Percentiles rank a stretch among this genome's conserved stretches.
These are phyloP conservation scores for Seiridium unicorne DNA, from an alignment of 2,329 filamentous ascomycete species.

Conservation along the genomic window DNA sequence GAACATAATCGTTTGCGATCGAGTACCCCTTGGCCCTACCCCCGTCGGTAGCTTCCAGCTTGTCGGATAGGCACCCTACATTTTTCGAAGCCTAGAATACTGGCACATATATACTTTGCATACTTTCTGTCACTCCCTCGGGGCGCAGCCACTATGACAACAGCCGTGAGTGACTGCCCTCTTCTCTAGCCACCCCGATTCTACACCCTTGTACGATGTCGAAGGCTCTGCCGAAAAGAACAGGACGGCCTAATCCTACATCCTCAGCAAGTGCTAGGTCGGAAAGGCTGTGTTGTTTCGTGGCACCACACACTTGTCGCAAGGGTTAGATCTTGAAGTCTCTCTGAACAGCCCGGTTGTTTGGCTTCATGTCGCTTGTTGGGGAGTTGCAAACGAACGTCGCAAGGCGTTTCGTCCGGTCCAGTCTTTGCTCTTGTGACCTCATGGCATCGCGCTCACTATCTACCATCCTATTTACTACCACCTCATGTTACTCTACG, in stretches of 20 bases:
- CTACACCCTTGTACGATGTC: too few relatives aligned
- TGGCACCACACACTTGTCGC: background rate
- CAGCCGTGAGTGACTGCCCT: slow-evolving; percentile 20
- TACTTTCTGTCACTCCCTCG: background rate
- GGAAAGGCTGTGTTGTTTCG: too few relatives aligned
- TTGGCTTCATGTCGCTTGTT: too few relatives aligned
- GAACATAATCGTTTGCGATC: background rate
- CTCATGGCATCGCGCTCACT: too few relatives aligned
- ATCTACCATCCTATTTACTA: too few relatives aligned
- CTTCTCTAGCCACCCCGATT: background rate
- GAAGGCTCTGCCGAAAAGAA: too few relatives aligned
- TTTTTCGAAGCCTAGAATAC: background rate
- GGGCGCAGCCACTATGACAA: slow-evolving; percentile 20
- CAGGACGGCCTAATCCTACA: background rate
- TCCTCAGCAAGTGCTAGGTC: background rate
- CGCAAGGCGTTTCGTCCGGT: too few relatives aligned
- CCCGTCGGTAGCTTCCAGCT: background rate
- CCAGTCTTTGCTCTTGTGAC: too few relatives aligned
- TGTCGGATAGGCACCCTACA: background rate
- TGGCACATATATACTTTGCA: background rate
- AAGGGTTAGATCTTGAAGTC: too few relatives aligned
- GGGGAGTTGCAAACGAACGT: too few relatives aligned
- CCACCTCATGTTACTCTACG: too few relatives aligned
- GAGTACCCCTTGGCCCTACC: background rate
- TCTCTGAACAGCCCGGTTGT: too few relatives aligned